Evolutionary conservation across 495 filamentous ascomycete species (phyloP).

Genomic region (Xylaria sp.): DNA sequence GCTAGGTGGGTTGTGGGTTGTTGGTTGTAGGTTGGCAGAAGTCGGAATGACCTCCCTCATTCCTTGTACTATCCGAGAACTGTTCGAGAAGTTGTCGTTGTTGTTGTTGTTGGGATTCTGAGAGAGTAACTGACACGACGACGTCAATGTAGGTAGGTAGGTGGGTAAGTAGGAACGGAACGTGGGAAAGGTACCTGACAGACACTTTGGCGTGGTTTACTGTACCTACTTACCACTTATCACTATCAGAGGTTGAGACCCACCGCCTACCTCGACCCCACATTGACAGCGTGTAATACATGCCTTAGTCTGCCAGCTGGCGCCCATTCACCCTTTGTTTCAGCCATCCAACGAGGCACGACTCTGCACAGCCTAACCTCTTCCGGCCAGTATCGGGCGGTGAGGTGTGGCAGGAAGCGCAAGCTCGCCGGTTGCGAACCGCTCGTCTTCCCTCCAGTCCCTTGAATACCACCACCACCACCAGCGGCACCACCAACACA

Average conservation of each 20-base stretch:
- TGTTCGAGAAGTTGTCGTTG: background rate
- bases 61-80: conserved; percentile 1
- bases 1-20: background rate
- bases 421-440: conserved; percentile 28
- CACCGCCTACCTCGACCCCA: background rate
- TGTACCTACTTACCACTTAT: background rate
- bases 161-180: too few species aligned
- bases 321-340: background rate
- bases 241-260: background rate
- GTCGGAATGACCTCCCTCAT: conserved; percentile 38
- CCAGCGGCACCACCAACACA: background rate
- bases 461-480: background rate
- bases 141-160: background rate
- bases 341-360: background rate
- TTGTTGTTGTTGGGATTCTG: too few species aligned
- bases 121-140: background rate
- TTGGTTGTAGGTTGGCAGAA: background rate
- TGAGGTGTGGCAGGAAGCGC: conserved; percentile 10
- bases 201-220: background rate
- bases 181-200: background rate
- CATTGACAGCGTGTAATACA: background rate
- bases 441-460: conserved; percentile 3
- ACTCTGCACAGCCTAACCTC: background rate
- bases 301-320: background rate
- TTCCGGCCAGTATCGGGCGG: conserved; percentile 6